Conservation (phyloP, 2,329 filamentous ascomycete species). For the Fusarium marasasianum region DNA sequence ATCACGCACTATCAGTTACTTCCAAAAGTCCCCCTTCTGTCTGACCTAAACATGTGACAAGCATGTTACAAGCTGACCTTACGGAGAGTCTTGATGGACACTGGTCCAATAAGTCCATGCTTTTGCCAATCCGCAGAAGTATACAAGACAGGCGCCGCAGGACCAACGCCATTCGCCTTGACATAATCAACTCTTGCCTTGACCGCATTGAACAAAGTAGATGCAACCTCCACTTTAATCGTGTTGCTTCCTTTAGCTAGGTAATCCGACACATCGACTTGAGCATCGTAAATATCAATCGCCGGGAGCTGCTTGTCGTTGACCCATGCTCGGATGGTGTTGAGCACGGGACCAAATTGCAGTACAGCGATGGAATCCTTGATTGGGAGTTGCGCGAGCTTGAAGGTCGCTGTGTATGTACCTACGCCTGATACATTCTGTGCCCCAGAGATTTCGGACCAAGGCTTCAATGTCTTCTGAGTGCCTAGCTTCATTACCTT, state of each 20-base stretch:
- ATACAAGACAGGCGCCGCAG: not conserved
- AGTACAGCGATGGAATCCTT: not conserved
- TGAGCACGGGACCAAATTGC: not conserved
- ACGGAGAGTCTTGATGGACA: not conserved
- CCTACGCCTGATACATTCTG: rapidly evolving
- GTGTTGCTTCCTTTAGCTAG: not conserved
- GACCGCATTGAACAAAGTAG: not conserved
- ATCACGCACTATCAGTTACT: not conserved
- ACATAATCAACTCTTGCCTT: not conserved
- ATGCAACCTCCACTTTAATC: not conserved
- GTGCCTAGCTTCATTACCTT: not conserved
- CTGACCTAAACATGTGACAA: rapidly evolving
- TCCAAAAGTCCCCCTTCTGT: rapidly evolving
- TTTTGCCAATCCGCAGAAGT: not conserved
- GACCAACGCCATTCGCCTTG: not conserved
- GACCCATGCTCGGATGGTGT: not conserved
- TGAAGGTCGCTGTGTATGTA: not conserved
- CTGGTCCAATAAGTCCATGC: not conserved
- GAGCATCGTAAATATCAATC: not conserved
- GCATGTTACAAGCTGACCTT: not conserved
- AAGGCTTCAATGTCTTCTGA: not conserved
- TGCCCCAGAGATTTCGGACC: not conserved
- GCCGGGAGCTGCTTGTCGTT: not conserved
- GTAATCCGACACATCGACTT: not conserved
- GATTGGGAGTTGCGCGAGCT: not conserved